These are phyloP conservation scores for Daucus carota DNA, from an alignment of 129 eudicot genomes.

Conservation along the genomic window DH1_v3.0 NC_030389.2:12984501-12985000, in stretches of 20 bases:
- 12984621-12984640: constrained; percentile 64
- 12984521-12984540: background rate
- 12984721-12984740: no score
- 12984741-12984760: background rate
- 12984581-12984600: constrained; percentile 92
- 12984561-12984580: constrained; percentile 44
- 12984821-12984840: background rate
- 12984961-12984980: background rate
- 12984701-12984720: background rate
- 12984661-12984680: background rate
- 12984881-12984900: background rate
- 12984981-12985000: background rate
- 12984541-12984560: background rate
- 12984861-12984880: background rate
- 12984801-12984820: background rate
- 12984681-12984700: background rate
- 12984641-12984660: background rate
- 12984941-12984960: no score
- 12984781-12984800: no score
- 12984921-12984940: background rate
- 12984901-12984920: background rate
- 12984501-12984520: background rate
- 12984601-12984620: constrained; percentile 95
- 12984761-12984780: background rate
- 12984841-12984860: background rate